Evolutionary conservation across 306 rosid species (phyloP), one percentile per base, ranked within the genome.

Genomic region (Malus sylvestris): DNA sequence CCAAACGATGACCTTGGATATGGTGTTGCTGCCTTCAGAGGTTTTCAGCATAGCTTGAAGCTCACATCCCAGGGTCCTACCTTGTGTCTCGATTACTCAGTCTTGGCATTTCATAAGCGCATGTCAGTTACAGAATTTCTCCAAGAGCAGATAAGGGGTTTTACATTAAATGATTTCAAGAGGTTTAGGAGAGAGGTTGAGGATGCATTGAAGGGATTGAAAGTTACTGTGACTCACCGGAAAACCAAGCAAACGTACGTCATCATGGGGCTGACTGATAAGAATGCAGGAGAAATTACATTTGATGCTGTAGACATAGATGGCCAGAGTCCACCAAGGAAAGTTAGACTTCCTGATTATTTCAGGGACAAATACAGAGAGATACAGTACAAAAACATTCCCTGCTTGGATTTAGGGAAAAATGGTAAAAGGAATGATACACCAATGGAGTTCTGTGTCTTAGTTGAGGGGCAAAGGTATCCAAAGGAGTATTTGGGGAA

Each of bases 401-500:
- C 97, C 14, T 90, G 92, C 80, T 85, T 92, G 76, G 91, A 92
- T 81, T 70, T 90, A 69, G 95, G 95, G 57, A 92, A 74, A 84
- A 80, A 65, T 33, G 80, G 63, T 20, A 91, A 79, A 75, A 85
- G 55, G 70, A 86, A 84, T 55, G 85, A 76, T 76, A 91, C 91
- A 58, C 96, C 96, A 1, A 84, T 92, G 91, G 97, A 92, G 81
- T 90, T 88, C 72, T 92, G 97, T 79, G 80, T 84, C 81, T 58
- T 92, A 65, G 86, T 76, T 72, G 96, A 81, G 78, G 96, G 96
- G 67, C 93, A 92, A 82, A 87, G 86, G 81, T 92, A 79, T 79
- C 83, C 89, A 3, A 92, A 90, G 71, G 92, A 92, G 73, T 19
- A 51, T 29, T 71, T 92, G 86, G 81, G 74, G n/a, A 72, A 10